Evolutionary conservation across 2,329 filamentous ascomycete species (phyloP), one percentile per base, ranked within the genome.

Genomic region (Trichoderma sp.): DNA sequence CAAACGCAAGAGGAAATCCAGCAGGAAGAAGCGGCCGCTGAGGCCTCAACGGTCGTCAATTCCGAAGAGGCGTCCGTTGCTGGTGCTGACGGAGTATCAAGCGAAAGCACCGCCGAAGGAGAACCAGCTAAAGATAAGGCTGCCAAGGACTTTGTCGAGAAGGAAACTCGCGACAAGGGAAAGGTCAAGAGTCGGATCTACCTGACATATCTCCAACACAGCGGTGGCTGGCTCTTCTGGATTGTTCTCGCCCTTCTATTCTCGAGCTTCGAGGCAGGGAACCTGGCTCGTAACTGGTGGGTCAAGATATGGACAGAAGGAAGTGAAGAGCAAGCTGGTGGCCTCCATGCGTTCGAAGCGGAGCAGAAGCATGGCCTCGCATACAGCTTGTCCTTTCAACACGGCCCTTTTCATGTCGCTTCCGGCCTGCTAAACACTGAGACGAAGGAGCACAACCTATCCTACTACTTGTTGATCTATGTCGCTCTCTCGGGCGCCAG

Each of bases 61-160:
- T 87, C 84, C 0, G 83, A 84, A 58, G 78, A 82, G 26, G 78
- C 77, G 0, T 83, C 81, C 1, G 71, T 79, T 45, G 70, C 71
- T 2, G 80, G 75, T 7, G 78, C 80, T 7, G 77, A 78, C 14
- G 69, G 71, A 3, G 74, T 76, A 14, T 60, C 60, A 14, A 74
- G 78, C 21, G 75, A 78, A 1, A 74, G 86, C 45, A 30, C 59
- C 14, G 80, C 80, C 56, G 86, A 85, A 70, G 74, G 82, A 0
- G 72, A 79, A 1, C 83, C 82, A 3, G 26, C 50, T 12, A 48
- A 65, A 44, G 57, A 54, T 6, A 84, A 84, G 72, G 75, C 77
- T 5, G 82, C 86, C 0, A 87, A 87, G 68, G 90, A 92, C 74
- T 94, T 93, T 69, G 85, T 91, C 28, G 88, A 92, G 72, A 90